Conservation (phyloP, 768 basidiomycete genomes). For the Mycena albidolilacea region DNA sequence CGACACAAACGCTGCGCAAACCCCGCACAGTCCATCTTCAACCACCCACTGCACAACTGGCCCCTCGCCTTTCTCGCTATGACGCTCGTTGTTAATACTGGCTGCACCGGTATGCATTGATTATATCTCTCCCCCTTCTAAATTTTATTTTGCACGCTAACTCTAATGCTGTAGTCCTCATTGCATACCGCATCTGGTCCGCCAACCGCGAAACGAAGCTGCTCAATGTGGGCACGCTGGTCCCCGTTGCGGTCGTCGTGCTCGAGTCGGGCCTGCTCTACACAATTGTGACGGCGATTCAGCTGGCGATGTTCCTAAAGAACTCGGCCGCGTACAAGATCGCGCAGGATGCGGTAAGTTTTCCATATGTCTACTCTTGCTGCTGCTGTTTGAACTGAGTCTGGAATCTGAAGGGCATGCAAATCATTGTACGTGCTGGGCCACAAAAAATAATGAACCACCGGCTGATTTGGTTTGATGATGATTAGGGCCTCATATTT, state of each 20-base stretch:
- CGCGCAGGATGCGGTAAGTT: slow-evolving; percentile 39
- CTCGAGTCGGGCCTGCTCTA: slow-evolving; percentile 42
- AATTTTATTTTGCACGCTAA: background rate
- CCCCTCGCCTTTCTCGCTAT: background rate
- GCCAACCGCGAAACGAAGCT: slow-evolving; percentile 21
- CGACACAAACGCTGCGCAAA: slow-evolving; percentile 14
- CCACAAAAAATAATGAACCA: no score
- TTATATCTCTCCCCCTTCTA: no score
- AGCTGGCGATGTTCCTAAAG: slow-evolving; percentile 32
- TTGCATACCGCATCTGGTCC: slow-evolving; percentile 38
- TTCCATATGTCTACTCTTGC: background rate
- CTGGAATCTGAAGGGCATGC: background rate
- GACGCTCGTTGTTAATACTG: slow-evolving; percentile 7
- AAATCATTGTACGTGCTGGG: slow-evolving; percentile 2
- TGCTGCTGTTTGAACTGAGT: background rate
- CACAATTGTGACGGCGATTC: slow-evolving; percentile 19
- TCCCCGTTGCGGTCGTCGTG: slow-evolving; percentile 34
- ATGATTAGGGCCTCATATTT: slow-evolving; percentile 45
- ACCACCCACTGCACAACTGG: slow-evolving; percentile 13
- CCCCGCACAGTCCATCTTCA: slow-evolving; percentile 10
- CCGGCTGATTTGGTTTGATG: background rate
- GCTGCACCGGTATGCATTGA: slow-evolving; percentile 13
- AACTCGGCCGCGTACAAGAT: slow-evolving; percentile 37
- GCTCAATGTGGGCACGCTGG: slow-evolving; percentile 17
- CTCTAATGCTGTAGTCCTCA: slow-evolving; percentile 15